Conservation (phyloP, 2,329 filamentous ascomycete species). For the Cladosporium sp. region DNA sequence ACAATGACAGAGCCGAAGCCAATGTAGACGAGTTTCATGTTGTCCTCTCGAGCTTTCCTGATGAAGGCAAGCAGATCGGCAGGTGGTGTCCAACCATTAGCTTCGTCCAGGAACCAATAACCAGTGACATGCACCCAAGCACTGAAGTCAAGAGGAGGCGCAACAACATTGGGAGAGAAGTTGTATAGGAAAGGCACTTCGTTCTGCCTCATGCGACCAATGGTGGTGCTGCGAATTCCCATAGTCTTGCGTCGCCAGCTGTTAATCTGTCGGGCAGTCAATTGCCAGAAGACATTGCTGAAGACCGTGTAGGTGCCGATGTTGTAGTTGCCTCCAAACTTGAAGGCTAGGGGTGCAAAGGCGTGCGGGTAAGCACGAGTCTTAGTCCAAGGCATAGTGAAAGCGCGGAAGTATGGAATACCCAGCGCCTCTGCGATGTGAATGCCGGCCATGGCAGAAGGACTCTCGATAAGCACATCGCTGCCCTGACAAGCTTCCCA, state of each 20-base stretch:
- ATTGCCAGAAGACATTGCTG: constrained; percentile 94
- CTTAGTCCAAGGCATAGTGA: constrained; percentile 98
- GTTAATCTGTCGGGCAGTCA: constrained; percentile 87
- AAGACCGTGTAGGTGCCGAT: constrained; percentile 95
- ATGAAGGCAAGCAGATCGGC: constrained; percentile 77
- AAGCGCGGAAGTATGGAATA: constrained; percentile 94
- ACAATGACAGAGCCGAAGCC: constrained; percentile 97
- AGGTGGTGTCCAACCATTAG: constrained; percentile 66
- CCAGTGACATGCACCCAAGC: constrained; percentile 97
- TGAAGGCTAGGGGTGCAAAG: constrained; percentile 86
- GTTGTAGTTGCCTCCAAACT: constrained; percentile 94
- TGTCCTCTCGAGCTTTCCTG: constrained; percentile 69
- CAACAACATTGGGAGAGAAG: constrained; percentile 90
- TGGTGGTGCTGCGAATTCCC: constrained; percentile 70
- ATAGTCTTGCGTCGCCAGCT: constrained; percentile 82
- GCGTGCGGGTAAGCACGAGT: constrained; percentile 95
- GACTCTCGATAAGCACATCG: constrained; percentile 90
- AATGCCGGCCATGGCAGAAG: constrained; percentile 94
- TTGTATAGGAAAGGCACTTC: constrained; percentile 99
- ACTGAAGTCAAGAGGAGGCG: constrained; percentile 88
- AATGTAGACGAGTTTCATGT: constrained; percentile 92
- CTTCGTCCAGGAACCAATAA: constrained; percentile 95
- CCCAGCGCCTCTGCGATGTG: constrained; percentile 91
- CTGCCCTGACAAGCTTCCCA: constrained; percentile 81
- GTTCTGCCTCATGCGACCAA: constrained; percentile 91